Base-by-base conservation (phyloP, 192 early-diverging fungal species). In the Gamsiella multidivaricata region DNA sequence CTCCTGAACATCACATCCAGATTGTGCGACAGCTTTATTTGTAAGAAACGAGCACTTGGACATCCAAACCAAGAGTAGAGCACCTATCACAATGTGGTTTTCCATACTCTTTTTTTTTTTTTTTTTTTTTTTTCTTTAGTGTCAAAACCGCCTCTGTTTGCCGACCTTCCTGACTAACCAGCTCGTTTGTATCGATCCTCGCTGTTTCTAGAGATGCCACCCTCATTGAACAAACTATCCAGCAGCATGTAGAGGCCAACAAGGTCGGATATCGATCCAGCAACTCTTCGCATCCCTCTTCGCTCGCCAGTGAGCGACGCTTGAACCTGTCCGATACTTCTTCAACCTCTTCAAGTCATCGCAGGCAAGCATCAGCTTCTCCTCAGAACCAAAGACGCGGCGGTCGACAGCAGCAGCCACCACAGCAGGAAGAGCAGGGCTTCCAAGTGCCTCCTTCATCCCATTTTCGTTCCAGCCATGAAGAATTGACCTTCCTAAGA, bases 161-260 rank as follows among this genome's bases (percentile, higher is more conserved):
- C 50, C 5, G 32, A 20, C 50, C 22, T 22, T 23, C 36, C 28
- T 43, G 20, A 28, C 42, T 45, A 22, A 1, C 8, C 22, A 1
- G 11, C n/a, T n/a, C n/a, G n/a, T n/a, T n/a, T n/a, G n/a, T n/a
- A n/a, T n/a, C n/a, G n/a, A n/a, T n/a, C n/a, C n/a, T n/a, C n/a
- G n/a, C n/a, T n/a, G n/a, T n/a, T 39, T 3, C 10, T 52, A 78
- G 74, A 57, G 74, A 78, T 78, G 74, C 65, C 39, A 55, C 74
- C 42, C 36, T 68, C 28, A 67, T 78, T 25, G 74, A 78, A 34
- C 74, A 78, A 49, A 57, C 65, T 17, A 78, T 78, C 14, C 74
- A 78, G 29, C 65, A 69, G 25, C 74, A 78, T 69, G 74, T 78
- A 78, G 74, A 78, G 49, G 74, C 74, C 28, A 78, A 53, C 31